Base-by-base conservation (phyloP, 164 flowering plant genomes). In the Warburgia ugandensis region DNA sequence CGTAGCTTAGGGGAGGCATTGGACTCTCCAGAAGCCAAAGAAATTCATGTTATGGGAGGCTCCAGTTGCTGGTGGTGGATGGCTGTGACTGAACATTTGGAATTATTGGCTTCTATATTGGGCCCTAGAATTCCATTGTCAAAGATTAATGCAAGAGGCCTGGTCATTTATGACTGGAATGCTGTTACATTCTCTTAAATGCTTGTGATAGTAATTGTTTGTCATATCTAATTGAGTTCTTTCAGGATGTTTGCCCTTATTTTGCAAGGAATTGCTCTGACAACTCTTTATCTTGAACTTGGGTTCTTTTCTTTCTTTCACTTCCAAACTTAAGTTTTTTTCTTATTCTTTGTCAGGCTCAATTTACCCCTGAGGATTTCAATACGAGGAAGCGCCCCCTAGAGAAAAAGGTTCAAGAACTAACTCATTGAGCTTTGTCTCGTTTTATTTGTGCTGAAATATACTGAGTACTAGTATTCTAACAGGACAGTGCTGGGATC, bases 291-390 rank as follows among this genome's bases (percentile, higher is more conserved):
- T 36, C 1, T 37, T 37, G 17, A 37, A 20, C 2, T 11, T 14
- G 17, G 16, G 1, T 4, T 20, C 17, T 37, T 37, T 6, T 1
- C 17, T 14, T 14, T 14, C 2, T 37, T 36, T 55, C n/a, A 14
- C 26, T 19, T 27, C 9, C 33, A 13, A 40, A 27, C 29, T 22
- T 19, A 16, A n/a, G n/a, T 8, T 39, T 27, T 23, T 54, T 58
- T 28, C 9, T 58, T 59, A 31, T 33, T 56, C 52, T 5, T 61
- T 28, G 36, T 42, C 66, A 92, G 99, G 99, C 99, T 55, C 86
- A 89, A 52, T 72, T 86, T 50, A 79, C 92, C 60, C 94, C 99
- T n/a, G 75, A 65, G 59, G 89, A 92, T 73, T 60, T 92, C 46
- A 76, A 62, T 48, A 56, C 79, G 8, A 73, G 86, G 66, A 92